Percentiles rank a stretch among this genome's conserved stretches.
phyloP scores from a whole-genome alignment of 352 stramenopile genomes.

The Thalassiosira livingstoniorum region DNA sequence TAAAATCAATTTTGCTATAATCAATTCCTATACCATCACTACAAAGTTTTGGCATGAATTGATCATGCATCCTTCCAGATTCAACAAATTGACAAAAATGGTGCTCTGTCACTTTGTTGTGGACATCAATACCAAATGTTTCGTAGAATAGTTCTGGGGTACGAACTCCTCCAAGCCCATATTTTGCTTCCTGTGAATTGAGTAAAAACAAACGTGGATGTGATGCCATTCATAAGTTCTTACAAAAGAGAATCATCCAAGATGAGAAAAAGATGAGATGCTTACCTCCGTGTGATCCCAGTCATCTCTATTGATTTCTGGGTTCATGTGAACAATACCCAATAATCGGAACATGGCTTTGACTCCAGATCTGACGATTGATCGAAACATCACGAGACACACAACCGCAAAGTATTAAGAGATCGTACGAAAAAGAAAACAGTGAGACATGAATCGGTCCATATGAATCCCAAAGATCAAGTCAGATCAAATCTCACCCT shows the following conservation, averaged over 20 bases:
- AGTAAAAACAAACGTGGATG: slow-evolving; percentile 11
- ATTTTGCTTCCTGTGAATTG: slow-evolving; percentile 66
- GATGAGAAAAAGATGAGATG: background rate
- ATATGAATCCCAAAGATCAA: background rate
- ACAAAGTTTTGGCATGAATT: slow-evolving; percentile 66
- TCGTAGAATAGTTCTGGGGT: slow-evolving; percentile 82
- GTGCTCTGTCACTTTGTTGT: slow-evolving; percentile 70
- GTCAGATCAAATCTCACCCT: slow-evolving; percentile 29
- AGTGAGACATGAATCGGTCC: background rate
- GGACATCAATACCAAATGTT: slow-evolving; percentile 84
- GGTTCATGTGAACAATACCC: slow-evolving; percentile 85
- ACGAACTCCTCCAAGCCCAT: slow-evolving; percentile 79
- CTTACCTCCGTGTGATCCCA: slow-evolving; percentile 60
- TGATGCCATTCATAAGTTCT: too few species aligned
- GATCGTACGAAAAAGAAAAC: background rate
- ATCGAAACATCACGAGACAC: too few species aligned
- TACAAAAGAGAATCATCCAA: too few species aligned
- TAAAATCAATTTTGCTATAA: slow-evolving; percentile 68
- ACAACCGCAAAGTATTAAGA: background rate
- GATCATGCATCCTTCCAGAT: slow-evolving; percentile 70
- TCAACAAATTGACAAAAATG: slow-evolving; percentile 85
- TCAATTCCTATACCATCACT: slow-evolving; percentile 81
- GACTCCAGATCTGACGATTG: slow-evolving; percentile 36
- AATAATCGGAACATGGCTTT: slow-evolving; percentile 79
- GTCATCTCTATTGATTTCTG: slow-evolving; percentile 57